A percentile compares a stretch with the other conserved stretches of the same genome.
These are phyloP conservation scores for Trichoderma arundinaceum DNA, from an alignment of 2,329 filamentous ascomycete genomes.

Conservation along the genomic window DNA sequence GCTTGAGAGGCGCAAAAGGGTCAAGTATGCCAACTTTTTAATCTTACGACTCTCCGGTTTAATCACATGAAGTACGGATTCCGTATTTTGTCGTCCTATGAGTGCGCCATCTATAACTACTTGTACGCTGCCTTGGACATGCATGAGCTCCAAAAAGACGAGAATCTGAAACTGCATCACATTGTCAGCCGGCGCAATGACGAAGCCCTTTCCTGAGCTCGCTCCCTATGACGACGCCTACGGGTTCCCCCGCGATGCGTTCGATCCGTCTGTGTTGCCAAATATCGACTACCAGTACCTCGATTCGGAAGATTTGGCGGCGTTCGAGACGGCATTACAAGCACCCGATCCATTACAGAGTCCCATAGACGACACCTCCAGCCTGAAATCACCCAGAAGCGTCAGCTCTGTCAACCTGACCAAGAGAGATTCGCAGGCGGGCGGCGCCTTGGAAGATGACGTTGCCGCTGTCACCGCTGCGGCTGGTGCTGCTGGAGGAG, in stretches of 20 bases:
- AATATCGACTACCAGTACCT: conserved; percentile 82
- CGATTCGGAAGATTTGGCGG: conserved; percentile 70
- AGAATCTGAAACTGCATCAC: not conserved
- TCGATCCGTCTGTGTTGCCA: conserved; percentile 73
- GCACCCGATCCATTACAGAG: conserved; percentile 77
- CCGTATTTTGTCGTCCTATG: not conserved
- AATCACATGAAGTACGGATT: not conserved
- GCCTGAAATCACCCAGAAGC: conserved; percentile 51
- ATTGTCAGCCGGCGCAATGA: conserved; percentile 11
- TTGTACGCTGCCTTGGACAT: not conserved
- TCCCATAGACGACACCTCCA: conserved; percentile 57
- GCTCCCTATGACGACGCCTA: conserved; percentile 44
- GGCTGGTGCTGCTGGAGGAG: conserved; percentile 48
- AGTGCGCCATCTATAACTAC: not conserved
- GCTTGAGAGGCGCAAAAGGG: conserved; percentile 7
- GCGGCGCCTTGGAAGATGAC: conserved; percentile 42
- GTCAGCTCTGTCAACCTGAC: conserved; percentile 51
- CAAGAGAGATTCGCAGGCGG: conserved; percentile 48
- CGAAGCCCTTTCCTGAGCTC: conserved; percentile 25
- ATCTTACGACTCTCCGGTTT: conserved; percentile 5
- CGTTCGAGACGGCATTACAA: conserved; percentile 81
- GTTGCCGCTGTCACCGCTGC: conserved; percentile 47
- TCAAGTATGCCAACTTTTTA: not conserved
- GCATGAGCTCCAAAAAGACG: not conserved
- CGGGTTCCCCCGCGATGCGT: conserved; percentile 67